Conservation (phyloP, 345 rosid genomes). For the Syzygium aqueum region DNA sequence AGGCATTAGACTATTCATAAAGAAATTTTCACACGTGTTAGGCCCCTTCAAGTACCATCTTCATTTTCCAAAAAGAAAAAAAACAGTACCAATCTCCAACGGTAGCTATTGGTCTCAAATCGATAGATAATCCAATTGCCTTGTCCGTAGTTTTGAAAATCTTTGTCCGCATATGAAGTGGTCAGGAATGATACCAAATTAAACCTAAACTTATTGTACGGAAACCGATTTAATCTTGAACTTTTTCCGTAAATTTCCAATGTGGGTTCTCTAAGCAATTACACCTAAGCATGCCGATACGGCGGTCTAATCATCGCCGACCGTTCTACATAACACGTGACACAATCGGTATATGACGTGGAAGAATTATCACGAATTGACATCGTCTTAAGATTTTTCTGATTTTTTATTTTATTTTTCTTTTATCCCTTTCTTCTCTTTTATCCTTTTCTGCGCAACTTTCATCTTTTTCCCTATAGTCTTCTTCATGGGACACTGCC, state of each 20-base stretch:
- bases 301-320: no score
- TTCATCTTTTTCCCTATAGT: neutral
- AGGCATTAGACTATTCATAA: neutral
- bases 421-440: no score
- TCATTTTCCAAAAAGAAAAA: neutral
- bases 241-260: no score
- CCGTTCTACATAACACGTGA: no score
- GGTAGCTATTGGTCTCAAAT: neutral
- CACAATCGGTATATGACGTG: no score
- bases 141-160: neutral
- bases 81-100: no score
- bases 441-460: neutral
- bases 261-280: no score
- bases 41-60: neutral
- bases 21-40: neutral
- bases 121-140: neutral
- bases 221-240: neutral
- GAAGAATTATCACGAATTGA: no score
- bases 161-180: neutral
- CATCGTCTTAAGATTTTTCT: no score
- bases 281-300: no score
- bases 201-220: neutral
- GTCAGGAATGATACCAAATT: neutral
- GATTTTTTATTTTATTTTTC: no score
- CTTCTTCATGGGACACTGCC: constrained; percentile 30